phyloP scores from a whole-genome alignment of 2,329 filamentous ascomycete species.

The Penicillium sp. region DNA sequence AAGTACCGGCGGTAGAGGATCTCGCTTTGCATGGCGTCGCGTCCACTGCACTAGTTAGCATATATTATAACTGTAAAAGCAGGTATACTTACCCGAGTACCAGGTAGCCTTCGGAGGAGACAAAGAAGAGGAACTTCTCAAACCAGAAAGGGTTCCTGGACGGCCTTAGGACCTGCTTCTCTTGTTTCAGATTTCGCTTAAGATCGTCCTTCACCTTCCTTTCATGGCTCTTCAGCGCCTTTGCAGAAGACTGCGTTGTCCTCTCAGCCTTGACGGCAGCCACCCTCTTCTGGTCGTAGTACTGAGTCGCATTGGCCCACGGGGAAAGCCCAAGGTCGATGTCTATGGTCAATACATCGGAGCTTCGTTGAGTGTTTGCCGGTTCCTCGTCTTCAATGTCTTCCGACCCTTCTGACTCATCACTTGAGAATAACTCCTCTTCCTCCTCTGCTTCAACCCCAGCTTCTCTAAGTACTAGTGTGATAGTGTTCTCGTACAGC shows the following conservation, averaged over 20 bases:
- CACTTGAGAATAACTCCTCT: conserved; percentile 67
- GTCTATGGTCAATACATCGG: conserved; percentile 70
- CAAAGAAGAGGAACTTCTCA: conserved; percentile 94
- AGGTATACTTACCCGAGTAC: conserved; percentile 66
- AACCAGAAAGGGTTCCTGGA: conserved; percentile 91
- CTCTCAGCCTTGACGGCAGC: conserved; percentile 88
- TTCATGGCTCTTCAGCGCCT: conserved; percentile 86
- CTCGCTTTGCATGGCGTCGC: conserved; percentile 88
- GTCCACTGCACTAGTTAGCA: conserved; percentile 57
- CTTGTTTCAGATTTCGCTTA: conserved; percentile 86
- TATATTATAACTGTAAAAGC: neutral
- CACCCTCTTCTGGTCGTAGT: conserved; percentile 85
- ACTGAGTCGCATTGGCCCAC: conserved; percentile 88
- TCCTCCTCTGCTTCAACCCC: conserved; percentile 67
- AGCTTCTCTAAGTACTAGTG: conserved; percentile 75
- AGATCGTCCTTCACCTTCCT: conserved; percentile 85
- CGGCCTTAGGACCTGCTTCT: conserved; percentile 83
- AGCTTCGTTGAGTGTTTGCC: conserved; percentile 29
- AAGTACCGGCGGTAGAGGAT: conserved; percentile 87
- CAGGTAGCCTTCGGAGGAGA: conserved; percentile 93
- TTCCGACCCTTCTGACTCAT: conserved; percentile 59
- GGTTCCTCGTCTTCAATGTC: conserved; percentile 35
- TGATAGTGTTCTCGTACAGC: conserved; percentile 86
- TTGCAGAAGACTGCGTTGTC: conserved; percentile 78
- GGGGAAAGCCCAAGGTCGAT: conserved; percentile 81